Percentiles rank a stretch among this genome's conserved stretches.
Evolutionary conservation across 106 monocot genomes (phyloP).

Genomic region (Apostasia ramifera): DNA sequence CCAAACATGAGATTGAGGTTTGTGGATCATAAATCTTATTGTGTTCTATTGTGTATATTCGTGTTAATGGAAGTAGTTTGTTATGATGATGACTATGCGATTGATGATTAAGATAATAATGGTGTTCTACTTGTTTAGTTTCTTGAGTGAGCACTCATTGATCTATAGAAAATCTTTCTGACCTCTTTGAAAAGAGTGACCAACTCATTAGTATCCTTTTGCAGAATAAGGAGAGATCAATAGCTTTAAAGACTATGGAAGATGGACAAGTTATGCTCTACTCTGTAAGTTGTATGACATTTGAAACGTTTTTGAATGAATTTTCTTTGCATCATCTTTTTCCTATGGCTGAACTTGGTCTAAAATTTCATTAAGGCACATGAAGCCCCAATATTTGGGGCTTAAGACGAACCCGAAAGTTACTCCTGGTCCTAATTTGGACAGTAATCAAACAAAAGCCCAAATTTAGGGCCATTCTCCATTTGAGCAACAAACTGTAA

Average conservation of each 20-base stretch:
- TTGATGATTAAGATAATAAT: background rate
- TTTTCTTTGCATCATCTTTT: background rate
- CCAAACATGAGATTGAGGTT: no score
- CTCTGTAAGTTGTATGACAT: conserved; percentile 50
- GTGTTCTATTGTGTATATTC: no score
- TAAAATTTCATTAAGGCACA: no score
- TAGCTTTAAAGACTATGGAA: conserved; percentile 97
- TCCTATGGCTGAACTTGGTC: background rate
- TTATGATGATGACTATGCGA: no score
- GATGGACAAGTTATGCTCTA: conserved; percentile 99
- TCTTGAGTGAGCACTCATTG: background rate
- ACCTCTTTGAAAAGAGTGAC: background rate
- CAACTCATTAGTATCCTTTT: background rate
- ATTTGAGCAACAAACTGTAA: background rate
- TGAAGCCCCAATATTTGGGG: no score
- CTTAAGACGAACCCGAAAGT: no score
- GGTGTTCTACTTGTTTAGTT: background rate
- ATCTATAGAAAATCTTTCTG: background rate
- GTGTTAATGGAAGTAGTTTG: no score
- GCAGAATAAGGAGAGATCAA: conserved; percentile 96
- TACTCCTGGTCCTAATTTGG: no score
- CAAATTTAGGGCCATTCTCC: background rate
- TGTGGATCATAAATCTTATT: no score
- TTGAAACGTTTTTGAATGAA: background rate
- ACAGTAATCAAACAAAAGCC: no score